Base-by-base conservation (phyloP, 768 basidiomycete genomes). In the Lactarius tabidus region DNA sequence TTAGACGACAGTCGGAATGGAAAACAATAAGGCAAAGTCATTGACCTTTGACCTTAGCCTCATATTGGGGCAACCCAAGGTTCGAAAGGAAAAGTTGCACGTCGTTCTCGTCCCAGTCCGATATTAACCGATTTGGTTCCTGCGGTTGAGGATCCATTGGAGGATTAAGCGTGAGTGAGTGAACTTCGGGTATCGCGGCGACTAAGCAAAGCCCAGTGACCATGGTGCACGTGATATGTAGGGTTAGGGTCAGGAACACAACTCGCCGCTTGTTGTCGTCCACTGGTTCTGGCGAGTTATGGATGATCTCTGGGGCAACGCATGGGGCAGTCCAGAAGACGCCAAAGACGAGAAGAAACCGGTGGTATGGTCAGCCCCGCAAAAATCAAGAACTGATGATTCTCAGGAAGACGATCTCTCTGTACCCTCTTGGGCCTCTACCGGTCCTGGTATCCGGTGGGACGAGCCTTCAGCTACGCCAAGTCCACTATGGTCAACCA, bases 51-150 rank as follows among this genome's bases (percentile, higher is more conserved):
- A 98, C 84, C 77, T 91, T 86, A 45, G 77, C 77, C 75, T 93
- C 89, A 74, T 97, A 97, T 73, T 95, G 91, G 2, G 89, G 84
- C 75, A 88, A 90, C 4, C 95, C 95, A 51, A 96, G 80, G 36
- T 79, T 80, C 26, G 83, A 78, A 63, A 96, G 78, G 85, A 91
- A 95, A n/a, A 76, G 75, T 65, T 92, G 86, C 6, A 98, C 95
- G 67, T 89, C 87, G 58, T 79, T 74, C 75, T 91, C 89, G 73
- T 85, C 84, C 90, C 91, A 93, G 65, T 89, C 85, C 0, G 78
- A 63, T 48, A 82, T 79, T 59, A 48, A 67, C 6, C 70, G 52
- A 56, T 54, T 70, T 57, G 69, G 72, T 60, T 77, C 76, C 60
- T 64, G 62, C 60, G 70, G 70, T 62, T 73, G 68, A 45, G 70